phyloP scores from a whole-genome alignment of 2,329 filamentous ascomycete genomes.

The Penicillium janthinellum region DNA sequence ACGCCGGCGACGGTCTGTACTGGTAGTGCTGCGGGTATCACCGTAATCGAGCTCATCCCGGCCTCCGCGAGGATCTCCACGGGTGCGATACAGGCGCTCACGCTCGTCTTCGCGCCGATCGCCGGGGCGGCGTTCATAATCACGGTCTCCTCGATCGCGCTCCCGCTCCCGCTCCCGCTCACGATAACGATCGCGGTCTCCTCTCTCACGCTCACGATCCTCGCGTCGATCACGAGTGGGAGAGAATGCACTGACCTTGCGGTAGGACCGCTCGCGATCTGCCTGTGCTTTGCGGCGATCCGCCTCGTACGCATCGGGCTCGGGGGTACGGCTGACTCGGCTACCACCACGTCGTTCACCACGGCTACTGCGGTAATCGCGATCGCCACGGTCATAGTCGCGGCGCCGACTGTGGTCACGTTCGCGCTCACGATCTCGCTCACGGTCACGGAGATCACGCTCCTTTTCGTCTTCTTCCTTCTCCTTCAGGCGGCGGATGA shows the following conservation, averaged over 20 bases:
- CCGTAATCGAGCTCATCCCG: slow-evolving; percentile 91
- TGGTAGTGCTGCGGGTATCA: slow-evolving; percentile 59
- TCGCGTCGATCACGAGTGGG: slow-evolving; percentile 46
- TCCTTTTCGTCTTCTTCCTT: slow-evolving; percentile 81
- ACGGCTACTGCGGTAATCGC: slow-evolving; percentile 57
- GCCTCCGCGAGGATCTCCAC: slow-evolving; percentile 76
- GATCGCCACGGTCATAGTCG: slow-evolving; percentile 56
- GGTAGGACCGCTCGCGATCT: slow-evolving; percentile 90
- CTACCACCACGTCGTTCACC: slow-evolving; percentile 46
- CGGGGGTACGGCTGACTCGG: slow-evolving; percentile 81
- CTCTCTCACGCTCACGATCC: slow-evolving; percentile 41
- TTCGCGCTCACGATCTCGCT: slow-evolving; percentile 37
- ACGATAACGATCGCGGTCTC: slow-evolving; percentile 31
- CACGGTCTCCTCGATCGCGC: slow-evolving; percentile 36
- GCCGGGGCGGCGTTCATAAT: slow-evolving; percentile 43
- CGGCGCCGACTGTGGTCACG: slow-evolving; percentile 42
- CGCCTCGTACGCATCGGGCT: slow-evolving; percentile 90
- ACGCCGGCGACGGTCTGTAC: slow-evolving; percentile 70
- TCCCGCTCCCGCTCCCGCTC: slow-evolving; percentile 39
- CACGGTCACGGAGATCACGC: slow-evolving; percentile 52
- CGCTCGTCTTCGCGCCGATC: slow-evolving; percentile 76
- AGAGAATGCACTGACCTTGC: slow-evolving; percentile 70
- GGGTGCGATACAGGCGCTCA: slow-evolving; percentile 79
- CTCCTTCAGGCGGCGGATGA: slow-evolving; percentile 85
- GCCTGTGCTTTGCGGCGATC: slow-evolving; percentile 92